phyloP scores from a whole-genome alignment of 164 flowering plant species.

The Akebia trifoliata region DNA sequence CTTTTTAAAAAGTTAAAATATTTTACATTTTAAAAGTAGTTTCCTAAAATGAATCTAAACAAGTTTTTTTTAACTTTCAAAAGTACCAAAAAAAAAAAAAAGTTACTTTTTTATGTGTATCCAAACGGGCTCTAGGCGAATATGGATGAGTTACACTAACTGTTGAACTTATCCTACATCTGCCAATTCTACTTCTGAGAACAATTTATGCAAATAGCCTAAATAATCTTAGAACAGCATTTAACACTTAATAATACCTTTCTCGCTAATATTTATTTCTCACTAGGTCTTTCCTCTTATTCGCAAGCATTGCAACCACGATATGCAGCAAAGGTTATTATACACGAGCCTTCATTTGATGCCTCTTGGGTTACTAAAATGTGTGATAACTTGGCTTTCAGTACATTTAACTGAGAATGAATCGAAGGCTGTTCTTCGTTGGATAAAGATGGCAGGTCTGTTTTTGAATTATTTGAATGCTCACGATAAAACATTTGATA shows the following conservation, averaged over 20 bases:
- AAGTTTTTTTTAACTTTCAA: too few relatives aligned
- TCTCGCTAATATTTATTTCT: constrained; percentile 10
- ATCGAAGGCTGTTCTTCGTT: constrained; percentile 35
- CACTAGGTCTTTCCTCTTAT: constrained; percentile 57
- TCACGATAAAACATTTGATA: not conserved
- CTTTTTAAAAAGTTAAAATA: too few relatives aligned
- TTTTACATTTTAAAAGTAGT: too few relatives aligned
- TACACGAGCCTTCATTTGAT: constrained; percentile 50
- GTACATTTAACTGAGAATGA: constrained; percentile 53
- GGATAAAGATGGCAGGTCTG: constrained; percentile 36
- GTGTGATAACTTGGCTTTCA: constrained; percentile 60
- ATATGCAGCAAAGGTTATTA: constrained; percentile 45
- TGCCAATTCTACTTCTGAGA: not conserved
- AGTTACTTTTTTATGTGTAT: too few relatives aligned
- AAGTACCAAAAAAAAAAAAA: too few relatives aligned
- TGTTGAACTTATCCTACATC: not conserved
- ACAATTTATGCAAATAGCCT: not conserved
- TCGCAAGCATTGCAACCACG: constrained; percentile 41
- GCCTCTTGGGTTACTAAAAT: constrained; percentile 79
- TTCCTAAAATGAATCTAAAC: too few relatives aligned
- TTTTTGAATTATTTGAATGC: constrained; percentile 1
- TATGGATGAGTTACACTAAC: too few relatives aligned
- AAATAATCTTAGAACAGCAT: not conserved
- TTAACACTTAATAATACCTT: not conserved
- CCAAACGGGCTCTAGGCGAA: too few relatives aligned